Evolutionary conservation across 495 filamentous ascomycete species (phyloP).

Genomic region (Penicillium subrubescens): DNA sequence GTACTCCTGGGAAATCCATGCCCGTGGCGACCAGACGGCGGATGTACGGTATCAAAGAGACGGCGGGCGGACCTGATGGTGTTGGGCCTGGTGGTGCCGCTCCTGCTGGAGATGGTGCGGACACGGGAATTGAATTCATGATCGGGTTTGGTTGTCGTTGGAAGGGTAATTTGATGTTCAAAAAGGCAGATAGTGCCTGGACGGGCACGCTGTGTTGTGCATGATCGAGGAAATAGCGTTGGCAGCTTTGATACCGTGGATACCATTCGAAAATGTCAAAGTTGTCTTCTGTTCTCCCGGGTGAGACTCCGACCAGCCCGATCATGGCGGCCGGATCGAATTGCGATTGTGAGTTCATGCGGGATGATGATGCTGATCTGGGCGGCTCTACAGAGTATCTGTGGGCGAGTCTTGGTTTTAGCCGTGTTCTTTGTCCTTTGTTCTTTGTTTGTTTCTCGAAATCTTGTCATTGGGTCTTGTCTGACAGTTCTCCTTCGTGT

Average conservation of each 20-base stretch:
- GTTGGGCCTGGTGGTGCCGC: slow-evolving; percentile 28
- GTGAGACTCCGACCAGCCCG: slow-evolving; percentile 39
- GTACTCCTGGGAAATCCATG: slow-evolving; percentile 78
- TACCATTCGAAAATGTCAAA: slow-evolving; percentile 92
- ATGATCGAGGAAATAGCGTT: slow-evolving; percentile 89
- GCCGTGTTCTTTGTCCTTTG: background rate
- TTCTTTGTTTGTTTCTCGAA: background rate
- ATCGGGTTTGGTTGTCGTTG: slow-evolving; percentile 44
- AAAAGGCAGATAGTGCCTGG: slow-evolving; percentile 85
- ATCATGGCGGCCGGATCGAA: slow-evolving; percentile 47
- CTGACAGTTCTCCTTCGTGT: slow-evolving; percentile 1
- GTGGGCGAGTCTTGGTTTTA: slow-evolving; percentile 1
- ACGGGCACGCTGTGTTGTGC: slow-evolving; percentile 82
- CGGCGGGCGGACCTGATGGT: slow-evolving; percentile 41
- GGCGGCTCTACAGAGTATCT: slow-evolving; percentile 23
- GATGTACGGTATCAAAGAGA: slow-evolving; percentile 86
- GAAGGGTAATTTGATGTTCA: slow-evolving; percentile 75
- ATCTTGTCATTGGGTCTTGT: background rate
- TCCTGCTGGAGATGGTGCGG: slow-evolving; percentile 21
- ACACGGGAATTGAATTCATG: slow-evolving; percentile 36
- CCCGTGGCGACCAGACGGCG: slow-evolving; percentile 89
- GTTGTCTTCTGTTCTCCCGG: slow-evolving; percentile 42
- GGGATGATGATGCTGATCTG: slow-evolving; percentile 20
- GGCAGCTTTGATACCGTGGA: slow-evolving; percentile 87
- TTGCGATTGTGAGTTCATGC: slow-evolving; percentile 39